Evolutionary conservation across 768 basidiomycete genomes (phyloP), one percentile per base, ranked within the genome.

Genomic region (Glaciozyma martinii): DNA sequence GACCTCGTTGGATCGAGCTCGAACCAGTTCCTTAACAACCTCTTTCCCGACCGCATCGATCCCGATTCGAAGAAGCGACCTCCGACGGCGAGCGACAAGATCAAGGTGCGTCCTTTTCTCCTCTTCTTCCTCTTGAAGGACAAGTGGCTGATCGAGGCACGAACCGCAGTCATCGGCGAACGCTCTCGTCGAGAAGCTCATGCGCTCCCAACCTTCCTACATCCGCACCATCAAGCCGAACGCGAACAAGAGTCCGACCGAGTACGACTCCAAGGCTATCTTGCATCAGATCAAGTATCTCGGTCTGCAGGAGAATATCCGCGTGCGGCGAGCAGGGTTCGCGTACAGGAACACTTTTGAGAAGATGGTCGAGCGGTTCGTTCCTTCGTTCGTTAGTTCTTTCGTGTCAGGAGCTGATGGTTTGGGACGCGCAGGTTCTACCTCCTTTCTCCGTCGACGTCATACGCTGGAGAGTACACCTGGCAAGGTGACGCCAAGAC

Each of bases 151-250:
- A 57, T 66, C 56, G 57, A 25, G 46, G 15, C 29, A 25, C 25
- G 9, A 9, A 13, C 5, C 18, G 47, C 60, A 91, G 89, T 78
- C 81, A 67, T 98, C 94, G n/a, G 95, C 95, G 33, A 86, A 89
- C 60, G 93, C 92, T 9, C 83, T 99, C 30, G 95, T 99, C 15
- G 90, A 94, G 13, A 99, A 98, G 75, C 80, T 99, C 67, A 98
- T 97, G 94, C 88, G 86, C 73, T 89, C 90, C 33, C 93, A 89
- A 75, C 95, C 95, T 2, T 90, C 90, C 29, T 99, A 99, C 77
- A 99, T 99, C 69, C 89, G 95, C 62, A 99, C 95, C 6, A 98
- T 99, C 80, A 99, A 99, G 78, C 90, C 95, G 18, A 99, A 99
- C 76, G 69, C 95, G 80, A 94, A 99, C 75, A 86, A 93, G 54